phyloP scores from a whole-genome alignment of 768 basidiomycete species.

The Tylopilus sp. region DNA sequence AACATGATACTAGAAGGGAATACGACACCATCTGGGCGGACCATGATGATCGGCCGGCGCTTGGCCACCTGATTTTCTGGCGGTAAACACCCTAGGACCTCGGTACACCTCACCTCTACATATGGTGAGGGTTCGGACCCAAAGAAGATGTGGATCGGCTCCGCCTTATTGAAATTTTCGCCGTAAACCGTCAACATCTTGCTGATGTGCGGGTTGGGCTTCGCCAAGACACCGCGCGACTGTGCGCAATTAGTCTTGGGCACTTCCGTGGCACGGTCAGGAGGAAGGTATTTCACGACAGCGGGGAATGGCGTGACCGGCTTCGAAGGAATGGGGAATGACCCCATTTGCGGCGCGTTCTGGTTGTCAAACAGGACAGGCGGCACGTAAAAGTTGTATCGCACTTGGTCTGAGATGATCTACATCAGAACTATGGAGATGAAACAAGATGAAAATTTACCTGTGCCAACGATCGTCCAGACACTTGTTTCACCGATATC shows the following conservation, averaged over 20 bases:
- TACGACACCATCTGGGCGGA: conserved; percentile 82
- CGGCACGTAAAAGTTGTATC: conserved; percentile 92
- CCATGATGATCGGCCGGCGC: conserved; percentile 76
- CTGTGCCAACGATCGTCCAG: conserved; percentile 92
- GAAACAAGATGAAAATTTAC: conserved; percentile 36
- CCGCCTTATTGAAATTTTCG: conserved; percentile 82
- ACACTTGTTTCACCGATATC: conserved; percentile 93
- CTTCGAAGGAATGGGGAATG: conserved; percentile 77
- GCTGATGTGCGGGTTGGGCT: conserved; percentile 72
- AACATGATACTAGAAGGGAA: conserved; percentile 82
- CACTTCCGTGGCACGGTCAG: conserved; percentile 80
- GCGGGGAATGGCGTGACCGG: conserved; percentile 84
- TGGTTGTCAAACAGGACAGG: conserved; percentile 80
- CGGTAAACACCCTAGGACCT: conserved; percentile 79
- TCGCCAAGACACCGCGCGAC: conserved; percentile 65
- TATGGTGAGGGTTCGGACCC: conserved; percentile 84
- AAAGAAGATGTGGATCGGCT: conserved; percentile 82
- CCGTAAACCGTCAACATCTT: conserved; percentile 87
- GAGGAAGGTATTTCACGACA: conserved; percentile 88
- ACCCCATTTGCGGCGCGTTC: conserved; percentile 62
- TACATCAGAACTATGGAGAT: conserved; percentile 14
- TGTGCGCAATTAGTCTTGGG: conserved; percentile 69
- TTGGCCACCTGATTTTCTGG: conserved; percentile 64
- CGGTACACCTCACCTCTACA: conserved; percentile 83
- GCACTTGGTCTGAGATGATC: conserved; percentile 66